A percentile compares a stretch with the other conserved stretches of the same genome.
Evolutionary conservation across 441 rosid genomes (phyloP).

Genomic region (Syzygium malaccense): DNA sequence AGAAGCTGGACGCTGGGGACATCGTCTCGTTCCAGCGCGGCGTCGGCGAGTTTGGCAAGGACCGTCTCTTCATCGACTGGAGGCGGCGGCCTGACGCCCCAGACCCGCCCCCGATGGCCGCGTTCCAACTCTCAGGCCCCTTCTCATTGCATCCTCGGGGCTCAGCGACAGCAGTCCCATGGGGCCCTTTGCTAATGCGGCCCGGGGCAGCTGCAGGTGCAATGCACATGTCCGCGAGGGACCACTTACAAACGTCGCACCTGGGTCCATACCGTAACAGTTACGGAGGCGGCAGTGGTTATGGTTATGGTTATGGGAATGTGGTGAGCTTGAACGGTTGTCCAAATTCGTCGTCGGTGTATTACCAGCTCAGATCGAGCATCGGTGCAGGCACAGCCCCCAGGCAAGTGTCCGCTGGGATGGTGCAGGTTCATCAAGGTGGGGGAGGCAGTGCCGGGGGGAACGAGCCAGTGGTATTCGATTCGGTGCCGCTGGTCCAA

Average conservation of each 20-base stretch:
- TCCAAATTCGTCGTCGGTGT: not conserved
- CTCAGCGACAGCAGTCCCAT: not conserved
- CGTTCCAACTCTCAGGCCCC: not conserved
- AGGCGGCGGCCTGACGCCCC: constrained; percentile 5
- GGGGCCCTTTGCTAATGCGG: not conserved
- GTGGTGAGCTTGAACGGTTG: not conserved
- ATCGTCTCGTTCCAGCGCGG: constrained; percentile 8
- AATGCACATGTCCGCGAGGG: constrained; percentile 1
- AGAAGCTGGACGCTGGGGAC: constrained; percentile 13
- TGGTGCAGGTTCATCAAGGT: not conserved
- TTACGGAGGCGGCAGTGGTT: not conserved
- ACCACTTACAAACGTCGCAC: constrained; percentile 1
- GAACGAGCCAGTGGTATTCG: not conserved
- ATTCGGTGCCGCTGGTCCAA: constrained; percentile 5
- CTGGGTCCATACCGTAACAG: not conserved
- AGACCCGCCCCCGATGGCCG: not conserved
- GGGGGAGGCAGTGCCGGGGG: not conserved
- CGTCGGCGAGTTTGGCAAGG: constrained; percentile 7
- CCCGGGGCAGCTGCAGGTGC: constrained; percentile 1
- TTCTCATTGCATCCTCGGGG: not conserved
- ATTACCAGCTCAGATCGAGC: not conserved
- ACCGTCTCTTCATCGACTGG: constrained; percentile 14
- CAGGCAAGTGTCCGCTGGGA: not conserved
- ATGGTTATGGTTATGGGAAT: not conserved
- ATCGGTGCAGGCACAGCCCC: not conserved